These are phyloP conservation scores for Beauveria bassiana DNA, from an alignment of 2,329 filamentous ascomycete species.

Conservation along the genomic window DNA sequence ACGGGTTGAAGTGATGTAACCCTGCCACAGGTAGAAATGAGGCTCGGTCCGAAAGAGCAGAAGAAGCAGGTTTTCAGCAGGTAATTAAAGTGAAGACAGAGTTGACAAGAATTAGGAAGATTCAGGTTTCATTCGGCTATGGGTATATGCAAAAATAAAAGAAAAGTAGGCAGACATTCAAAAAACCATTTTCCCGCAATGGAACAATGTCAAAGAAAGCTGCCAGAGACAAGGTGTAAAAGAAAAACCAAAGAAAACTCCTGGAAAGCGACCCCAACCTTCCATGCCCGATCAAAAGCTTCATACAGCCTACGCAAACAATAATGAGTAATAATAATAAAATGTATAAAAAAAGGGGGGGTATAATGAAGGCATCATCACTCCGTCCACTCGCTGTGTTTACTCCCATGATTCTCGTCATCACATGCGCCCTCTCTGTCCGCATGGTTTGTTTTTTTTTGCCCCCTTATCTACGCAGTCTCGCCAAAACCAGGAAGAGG, in stretches of 20 bases:
- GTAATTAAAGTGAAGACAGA: background rate
- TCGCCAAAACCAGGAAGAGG: constrained; percentile 11
- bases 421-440: background rate
- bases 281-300: background rate
- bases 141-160: constrained; percentile 6
- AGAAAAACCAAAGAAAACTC: background rate
- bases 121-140: background rate
- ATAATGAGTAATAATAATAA: background rate
- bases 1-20: too few relatives aligned
- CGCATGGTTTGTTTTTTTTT: too few relatives aligned
- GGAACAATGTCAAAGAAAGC: background rate
- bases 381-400: background rate
- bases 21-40: too few relatives aligned
- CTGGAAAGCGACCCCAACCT: background rate
- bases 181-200: too few relatives aligned
- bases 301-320: background rate
- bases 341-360: background rate
- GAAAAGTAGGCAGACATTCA: background rate
- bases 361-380: background rate
- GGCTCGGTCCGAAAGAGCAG: too few relatives aligned
- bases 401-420: background rate
- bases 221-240: background rate
- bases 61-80: too few relatives aligned
- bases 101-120: background rate
- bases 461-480: background rate